Conservation (phyloP, 1,284 basidiomycete genomes). For the Trametes versicolor region DNA sequence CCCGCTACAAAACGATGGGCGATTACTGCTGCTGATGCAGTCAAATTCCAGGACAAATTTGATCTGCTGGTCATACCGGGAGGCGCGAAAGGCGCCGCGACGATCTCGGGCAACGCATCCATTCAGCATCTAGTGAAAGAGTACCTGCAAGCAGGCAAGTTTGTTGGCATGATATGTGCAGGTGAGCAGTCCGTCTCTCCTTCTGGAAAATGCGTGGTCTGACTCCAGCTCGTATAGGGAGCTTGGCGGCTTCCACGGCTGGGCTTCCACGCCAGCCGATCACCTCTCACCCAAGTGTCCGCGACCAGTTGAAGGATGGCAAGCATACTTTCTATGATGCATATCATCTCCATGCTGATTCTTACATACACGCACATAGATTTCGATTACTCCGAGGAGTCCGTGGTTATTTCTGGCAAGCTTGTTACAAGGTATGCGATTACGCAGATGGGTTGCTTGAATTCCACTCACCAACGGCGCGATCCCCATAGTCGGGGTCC, state of each 20-base stretch:
- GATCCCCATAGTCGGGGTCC: conserved; percentile 73
- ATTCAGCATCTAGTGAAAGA: conserved; percentile 73
- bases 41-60: conserved; percentile 58
- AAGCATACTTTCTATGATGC: conserved; percentile 29
- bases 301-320: conserved; percentile 68
- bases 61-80: conserved; percentile 84
- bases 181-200: conserved; percentile 51
- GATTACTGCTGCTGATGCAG: not conserved
- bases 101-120: conserved; percentile 64
- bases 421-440: conserved; percentile 75
- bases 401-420: conserved; percentile 80
- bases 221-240: conserved; percentile 55
- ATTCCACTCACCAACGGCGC: not conserved
- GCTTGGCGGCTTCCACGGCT: conserved; percentile 73
- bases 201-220: not conserved
- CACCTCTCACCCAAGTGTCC: conserved; percentile 86
- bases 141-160: conserved; percentile 69
- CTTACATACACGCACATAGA: conserved; percentile 49
- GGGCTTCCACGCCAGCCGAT: conserved; percentile 70
- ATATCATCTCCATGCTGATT: not conserved
- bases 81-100: conserved; percentile 83
- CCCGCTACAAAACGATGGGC: not conserved
- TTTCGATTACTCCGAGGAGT: conserved; percentile 81
- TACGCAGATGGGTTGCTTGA: not conserved
- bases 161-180: conserved; percentile 87